Conservation (phyloP, 768 basidiomycete species). For the Boletus rubropictus region DNA sequence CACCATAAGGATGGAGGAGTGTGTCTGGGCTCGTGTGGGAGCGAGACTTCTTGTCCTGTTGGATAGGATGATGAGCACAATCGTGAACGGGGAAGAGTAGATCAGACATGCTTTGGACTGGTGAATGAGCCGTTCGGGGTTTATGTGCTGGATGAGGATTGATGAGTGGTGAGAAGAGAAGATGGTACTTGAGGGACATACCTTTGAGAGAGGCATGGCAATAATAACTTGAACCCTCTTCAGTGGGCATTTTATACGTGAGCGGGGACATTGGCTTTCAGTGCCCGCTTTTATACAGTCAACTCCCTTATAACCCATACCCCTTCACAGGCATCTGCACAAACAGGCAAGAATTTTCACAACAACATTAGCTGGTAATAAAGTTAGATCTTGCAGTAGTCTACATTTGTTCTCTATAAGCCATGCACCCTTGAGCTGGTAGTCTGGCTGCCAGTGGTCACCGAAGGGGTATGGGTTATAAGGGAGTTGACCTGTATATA, state of each 20-base stretch:
- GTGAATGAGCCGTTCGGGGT: conserved; percentile 60
- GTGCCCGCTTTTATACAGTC: neutral
- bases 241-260: neutral
- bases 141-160: conserved; percentile 46
- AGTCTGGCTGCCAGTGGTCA: too few relatives aligned
- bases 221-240: neutral
- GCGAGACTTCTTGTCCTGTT: conserved; percentile 41
- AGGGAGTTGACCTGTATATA: too few relatives aligned
- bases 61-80: neutral
- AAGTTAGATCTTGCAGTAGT: too few relatives aligned
- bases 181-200: conserved; percentile 13
- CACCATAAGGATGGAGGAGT: conserved; percentile 46
- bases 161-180: neutral
- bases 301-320: too few relatives aligned
- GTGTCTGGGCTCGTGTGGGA: conserved; percentile 33
- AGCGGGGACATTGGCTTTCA: neutral
- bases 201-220: conserved; percentile 60
- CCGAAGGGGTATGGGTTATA: too few relatives aligned
- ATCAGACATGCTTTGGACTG: conserved; percentile 42
- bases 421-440: too few relatives aligned
- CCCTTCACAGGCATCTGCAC: too few relatives aligned
- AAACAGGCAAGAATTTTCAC: too few relatives aligned
- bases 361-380: too few relatives aligned
- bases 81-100: neutral
- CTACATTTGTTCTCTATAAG: too few relatives aligned